phyloP scores from a whole-genome alignment of 345 rosid genomes.

The Eucalyptus fibrosa region DNA sequence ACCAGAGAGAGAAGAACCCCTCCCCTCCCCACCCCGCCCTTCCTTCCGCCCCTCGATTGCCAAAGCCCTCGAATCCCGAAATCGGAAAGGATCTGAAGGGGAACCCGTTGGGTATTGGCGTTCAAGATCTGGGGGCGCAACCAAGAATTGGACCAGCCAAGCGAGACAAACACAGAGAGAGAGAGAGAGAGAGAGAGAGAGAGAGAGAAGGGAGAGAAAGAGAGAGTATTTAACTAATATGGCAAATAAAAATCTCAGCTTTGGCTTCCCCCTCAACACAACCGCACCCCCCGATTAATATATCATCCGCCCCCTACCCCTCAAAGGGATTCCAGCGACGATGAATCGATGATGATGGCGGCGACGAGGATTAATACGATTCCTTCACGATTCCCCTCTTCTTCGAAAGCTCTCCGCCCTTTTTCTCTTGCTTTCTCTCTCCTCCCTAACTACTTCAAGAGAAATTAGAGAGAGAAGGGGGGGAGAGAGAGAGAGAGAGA shows the following conservation, averaged over 20 bases:
- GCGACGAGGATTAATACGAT: not conserved
- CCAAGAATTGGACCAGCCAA: not conserved
- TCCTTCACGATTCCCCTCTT: not conserved
- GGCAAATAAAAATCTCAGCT: not conserved
- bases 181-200: not conserved
- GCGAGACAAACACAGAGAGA: not conserved
- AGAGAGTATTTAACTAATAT: not conserved
- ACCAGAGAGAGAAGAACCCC: not conserved
- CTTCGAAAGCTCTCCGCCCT: not conserved
- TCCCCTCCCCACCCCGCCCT: not conserved
- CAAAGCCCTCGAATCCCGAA: not conserved
- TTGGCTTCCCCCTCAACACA: not conserved
- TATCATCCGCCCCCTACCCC: not conserved
- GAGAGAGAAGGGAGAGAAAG: not conserved
- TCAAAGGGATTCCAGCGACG: too few relatives aligned
- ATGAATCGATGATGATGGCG: not conserved
- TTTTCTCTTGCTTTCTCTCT: not conserved
- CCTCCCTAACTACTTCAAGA: not conserved
- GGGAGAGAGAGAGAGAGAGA: not conserved
- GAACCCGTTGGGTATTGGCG: not conserved
- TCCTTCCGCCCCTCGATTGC: not conserved
- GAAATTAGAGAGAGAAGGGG: not conserved
- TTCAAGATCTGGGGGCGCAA: slow-evolving; percentile 14
- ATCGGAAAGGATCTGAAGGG: not conserved
- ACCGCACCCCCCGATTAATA: not conserved